Evolutionary conservation across 129 eudicot species (phyloP), one percentile per base, ranked within the genome.

Genomic region (Glebionis coronaria): DNA sequence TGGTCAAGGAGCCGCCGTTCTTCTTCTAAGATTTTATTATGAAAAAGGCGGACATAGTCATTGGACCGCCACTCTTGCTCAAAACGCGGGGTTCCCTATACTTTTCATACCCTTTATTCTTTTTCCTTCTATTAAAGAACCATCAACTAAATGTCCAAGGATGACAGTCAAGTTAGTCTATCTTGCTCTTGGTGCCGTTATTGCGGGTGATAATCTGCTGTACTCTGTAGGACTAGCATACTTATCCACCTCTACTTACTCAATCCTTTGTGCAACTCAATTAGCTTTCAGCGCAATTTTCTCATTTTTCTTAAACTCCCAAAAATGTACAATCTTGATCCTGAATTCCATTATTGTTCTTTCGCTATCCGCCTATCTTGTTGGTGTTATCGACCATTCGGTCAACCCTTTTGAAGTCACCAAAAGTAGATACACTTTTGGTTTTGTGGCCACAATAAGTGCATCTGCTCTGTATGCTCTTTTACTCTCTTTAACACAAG

Each of bases 401-500:
- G 65, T 63, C 31, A 60, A 51, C 21, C 84, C 69, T 35, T 35
- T 35, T 0, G 83, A 80, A 1, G 77, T 81, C 5, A 46, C 80
- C n/a, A 69, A 53, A 16, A 31, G 60, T 5, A 82, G 80, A 31
- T 81, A 85, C 60, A 61, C 63, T 5, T 65, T 85, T 9, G 88
- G 93, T 23, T 67, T 91, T 9, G 9, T 79, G 27, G 56, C 86
- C n/a, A 74, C 96, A 1, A 52, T 91, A 27, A 79, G 74, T 14
- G 97, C 93, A 50, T 85, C 95, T 3, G 88, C 74, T 66, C 80
- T 91, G 2, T 91, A 85, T 60, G 69, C 96, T 21, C 84, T 91
- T 56, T 51, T 87, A 27, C 80, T 87, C 44, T 91, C 97, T 18
- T 67, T 91, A 18, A 87, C 87, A 69, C 97, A 91, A 66, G 69